Percentiles rank a stretch among this genome's conserved stretches.
These are phyloP conservation scores for Colletotrichum sp. DNA, from an alignment of 2,329 filamentous ascomycete species.

Conservation along the genomic window DNA sequence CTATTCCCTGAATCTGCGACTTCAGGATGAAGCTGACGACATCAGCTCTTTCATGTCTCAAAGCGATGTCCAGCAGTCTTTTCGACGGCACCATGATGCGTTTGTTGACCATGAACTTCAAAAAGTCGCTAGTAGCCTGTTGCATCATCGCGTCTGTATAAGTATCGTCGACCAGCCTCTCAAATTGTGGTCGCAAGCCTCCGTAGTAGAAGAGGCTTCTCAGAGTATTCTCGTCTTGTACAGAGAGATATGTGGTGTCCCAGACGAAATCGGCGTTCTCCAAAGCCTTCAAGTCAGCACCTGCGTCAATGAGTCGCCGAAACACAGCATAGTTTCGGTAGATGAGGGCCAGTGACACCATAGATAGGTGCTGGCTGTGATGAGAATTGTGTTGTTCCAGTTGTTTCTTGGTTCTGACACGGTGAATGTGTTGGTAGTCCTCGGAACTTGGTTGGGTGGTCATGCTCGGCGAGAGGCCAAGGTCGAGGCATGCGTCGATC, in stretches of 20 bases:
- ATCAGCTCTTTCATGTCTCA: background rate
- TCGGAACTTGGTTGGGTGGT: background rate
- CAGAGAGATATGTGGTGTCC: fast-evolving
- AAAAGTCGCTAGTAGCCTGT: background rate
- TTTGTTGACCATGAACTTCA: fast-evolving
- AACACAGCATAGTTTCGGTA: background rate
- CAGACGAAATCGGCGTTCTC: background rate
- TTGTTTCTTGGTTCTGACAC: fast-evolving
- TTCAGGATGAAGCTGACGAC: background rate
- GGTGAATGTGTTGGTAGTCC: background rate
- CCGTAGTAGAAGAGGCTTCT: background rate
- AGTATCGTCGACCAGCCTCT: background rate
- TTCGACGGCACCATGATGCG: background rate
- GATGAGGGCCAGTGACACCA: background rate
- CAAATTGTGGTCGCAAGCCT: background rate
- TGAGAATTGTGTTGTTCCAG: fast-evolving
- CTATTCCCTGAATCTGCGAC: background rate
- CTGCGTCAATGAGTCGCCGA: background rate
- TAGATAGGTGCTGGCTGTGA: background rate
- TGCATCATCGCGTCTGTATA: background rate
- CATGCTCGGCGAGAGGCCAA: background rate
- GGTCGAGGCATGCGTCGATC: background rate
- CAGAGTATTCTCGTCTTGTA: fast-evolving
- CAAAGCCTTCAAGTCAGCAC: background rate
- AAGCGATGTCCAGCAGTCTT: background rate